Evolutionary conservation across 495 filamentous ascomycete species (phyloP).

Genomic region (Aspergillus sclerotioniger): DNA sequence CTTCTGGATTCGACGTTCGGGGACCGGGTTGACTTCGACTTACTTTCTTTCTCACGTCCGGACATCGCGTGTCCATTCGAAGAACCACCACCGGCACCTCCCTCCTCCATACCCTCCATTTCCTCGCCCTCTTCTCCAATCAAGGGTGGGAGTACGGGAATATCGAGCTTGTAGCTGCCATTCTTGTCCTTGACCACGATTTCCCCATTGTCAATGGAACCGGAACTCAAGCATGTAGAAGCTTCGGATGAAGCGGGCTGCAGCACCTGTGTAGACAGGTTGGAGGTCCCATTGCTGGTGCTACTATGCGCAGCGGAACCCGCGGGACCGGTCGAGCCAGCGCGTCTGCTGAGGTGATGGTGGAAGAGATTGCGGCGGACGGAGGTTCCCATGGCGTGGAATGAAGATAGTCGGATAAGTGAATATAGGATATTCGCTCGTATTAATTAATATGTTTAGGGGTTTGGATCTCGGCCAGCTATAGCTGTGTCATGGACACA

Average conservation of each 20-base stretch:
- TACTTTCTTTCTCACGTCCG: conserved; percentile 48
- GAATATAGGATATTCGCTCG: background rate
- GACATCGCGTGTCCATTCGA: conserved; percentile 26
- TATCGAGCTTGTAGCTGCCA: conserved; percentile 70
- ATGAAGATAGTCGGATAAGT: background rate
- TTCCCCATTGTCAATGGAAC: conserved; percentile 54
- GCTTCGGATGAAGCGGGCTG: conserved; percentile 42
- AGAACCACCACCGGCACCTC: conserved; percentile 22
- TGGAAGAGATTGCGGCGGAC: conserved; percentile 76
- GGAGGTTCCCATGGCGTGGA: conserved; percentile 32
- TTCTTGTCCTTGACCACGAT: conserved; percentile 75
- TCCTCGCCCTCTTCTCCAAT: conserved; percentile 56
- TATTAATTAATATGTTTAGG: background rate
- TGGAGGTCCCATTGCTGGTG: conserved; percentile 23
- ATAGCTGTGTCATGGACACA: too few relatives aligned
- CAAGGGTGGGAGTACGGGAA: conserved; percentile 54
- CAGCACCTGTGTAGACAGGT: conserved; percentile 28
- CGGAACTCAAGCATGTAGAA: conserved; percentile 31
- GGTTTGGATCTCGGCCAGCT: background rate
- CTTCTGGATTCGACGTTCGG: background rate
- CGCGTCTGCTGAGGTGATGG: conserved; percentile 65
- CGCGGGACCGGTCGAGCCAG: conserved; percentile 46
- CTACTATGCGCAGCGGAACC: conserved; percentile 17
- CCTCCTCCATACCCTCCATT: conserved; percentile 37
- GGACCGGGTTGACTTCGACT: conserved; percentile 11